phyloP scores from a whole-genome alignment of 352 stramenopile genomes.

The Globisporangium sylvaticum region DNA sequence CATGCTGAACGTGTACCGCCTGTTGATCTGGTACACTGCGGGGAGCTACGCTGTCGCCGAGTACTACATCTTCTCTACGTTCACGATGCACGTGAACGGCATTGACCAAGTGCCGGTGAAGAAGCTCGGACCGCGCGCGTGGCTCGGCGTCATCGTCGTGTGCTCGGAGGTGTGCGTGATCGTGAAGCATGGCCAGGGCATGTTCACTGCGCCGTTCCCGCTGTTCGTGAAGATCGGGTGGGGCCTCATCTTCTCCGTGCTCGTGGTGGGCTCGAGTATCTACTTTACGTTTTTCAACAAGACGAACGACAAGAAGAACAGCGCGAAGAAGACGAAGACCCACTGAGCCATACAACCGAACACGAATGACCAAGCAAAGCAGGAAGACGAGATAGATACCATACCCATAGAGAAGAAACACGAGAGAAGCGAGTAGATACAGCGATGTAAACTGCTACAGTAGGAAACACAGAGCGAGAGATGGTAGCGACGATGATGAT shows the following conservation, averaged over 20 bases:
- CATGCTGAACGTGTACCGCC: constrained; percentile 75
- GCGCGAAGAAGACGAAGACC: constrained; percentile 14
- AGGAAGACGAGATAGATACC: background rate
- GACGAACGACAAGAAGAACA: constrained; percentile 23
- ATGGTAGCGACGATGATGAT: background rate
- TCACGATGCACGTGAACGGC: constrained; percentile 65
- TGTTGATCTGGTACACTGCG: constrained; percentile 81
- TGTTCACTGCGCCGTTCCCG: constrained; percentile 88
- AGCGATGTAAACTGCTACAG: background rate
- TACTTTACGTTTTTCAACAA: constrained; percentile 85
- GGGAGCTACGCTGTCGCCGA: constrained; percentile 85
- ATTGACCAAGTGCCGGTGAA: constrained; percentile 55
- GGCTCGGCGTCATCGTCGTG: constrained; percentile 80
- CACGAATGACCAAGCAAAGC: background rate
- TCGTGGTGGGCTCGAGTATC: constrained; percentile 73
- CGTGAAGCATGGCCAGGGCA: constrained; percentile 78
- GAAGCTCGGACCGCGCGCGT: constrained; percentile 79
- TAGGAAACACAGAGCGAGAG: background rate
- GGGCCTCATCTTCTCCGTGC: constrained; percentile 65
- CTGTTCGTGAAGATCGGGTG: constrained; percentile 77
- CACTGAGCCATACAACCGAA: constrained; percentile 7
- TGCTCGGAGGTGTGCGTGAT: constrained; percentile 75
- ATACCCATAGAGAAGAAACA: constrained; percentile 10
- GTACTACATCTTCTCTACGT: constrained; percentile 89
- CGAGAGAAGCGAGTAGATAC: background rate